Conservation (phyloP, 371 early-diverging fungal species). For the Mortierella sp. region DNA sequence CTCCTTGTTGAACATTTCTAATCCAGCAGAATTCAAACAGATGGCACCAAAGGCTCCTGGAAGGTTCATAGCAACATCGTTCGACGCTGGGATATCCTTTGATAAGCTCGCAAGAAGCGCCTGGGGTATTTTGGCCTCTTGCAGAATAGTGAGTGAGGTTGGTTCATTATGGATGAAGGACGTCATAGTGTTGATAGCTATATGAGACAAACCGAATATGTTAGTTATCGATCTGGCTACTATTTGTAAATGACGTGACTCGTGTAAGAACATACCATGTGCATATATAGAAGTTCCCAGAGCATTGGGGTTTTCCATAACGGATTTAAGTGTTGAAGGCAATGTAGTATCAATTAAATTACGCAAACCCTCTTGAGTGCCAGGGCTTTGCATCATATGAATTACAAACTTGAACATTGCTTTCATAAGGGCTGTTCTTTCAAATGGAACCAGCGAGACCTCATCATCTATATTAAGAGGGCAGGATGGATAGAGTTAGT, state of each 20-base stretch:
- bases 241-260: not conserved
- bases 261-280: slow-evolving; percentile 59
- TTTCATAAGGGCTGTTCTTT: slow-evolving; percentile 78
- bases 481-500: not conserved
- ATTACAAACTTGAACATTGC: slow-evolving; percentile 91
- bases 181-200: slow-evolving; percentile 91
- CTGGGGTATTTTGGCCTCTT: slow-evolving; percentile 91
- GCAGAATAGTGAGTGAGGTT: slow-evolving; percentile 90
- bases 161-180: slow-evolving; percentile 98
- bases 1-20: slow-evolving; percentile 83
- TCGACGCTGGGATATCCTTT: slow-evolving; percentile 75
- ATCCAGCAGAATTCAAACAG: slow-evolving; percentile 89
- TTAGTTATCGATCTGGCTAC: not conserved
- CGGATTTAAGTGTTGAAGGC: slow-evolving; percentile 77
- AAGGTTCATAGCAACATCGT: slow-evolving; percentile 84
- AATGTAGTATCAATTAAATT: slow-evolving; percentile 94
- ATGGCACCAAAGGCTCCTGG: slow-evolving; percentile 97
- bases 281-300: slow-evolving; percentile 85
- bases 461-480: slow-evolving; percentile 29
- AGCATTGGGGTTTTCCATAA: slow-evolving; percentile 77
- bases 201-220: slow-evolving; percentile 21
- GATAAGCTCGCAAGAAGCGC: slow-evolving; percentile 80
- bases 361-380: slow-evolving; percentile 90
- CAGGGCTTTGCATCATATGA: slow-evolving; percentile 94
- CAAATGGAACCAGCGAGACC: slow-evolving; percentile 61